A percentile compares a stretch with the other conserved stretches of the same genome.
phyloP scores from a whole-genome alignment of 2,329 filamentous ascomycete genomes.

The Pestalotiopsis fici region DNA sequence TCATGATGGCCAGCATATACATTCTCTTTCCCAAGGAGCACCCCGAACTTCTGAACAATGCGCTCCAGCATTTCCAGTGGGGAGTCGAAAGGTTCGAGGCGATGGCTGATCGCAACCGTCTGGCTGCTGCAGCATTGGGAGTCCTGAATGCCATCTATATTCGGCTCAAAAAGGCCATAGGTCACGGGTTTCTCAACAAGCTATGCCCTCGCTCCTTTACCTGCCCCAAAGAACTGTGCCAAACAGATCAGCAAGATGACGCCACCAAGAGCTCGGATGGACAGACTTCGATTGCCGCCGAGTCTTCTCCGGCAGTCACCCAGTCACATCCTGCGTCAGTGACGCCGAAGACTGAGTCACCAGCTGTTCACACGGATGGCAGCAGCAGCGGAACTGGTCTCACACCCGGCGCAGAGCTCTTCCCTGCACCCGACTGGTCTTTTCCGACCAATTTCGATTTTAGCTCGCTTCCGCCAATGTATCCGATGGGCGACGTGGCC shows the following conservation, averaged over 20 bases:
- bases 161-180: conserved; percentile 53
- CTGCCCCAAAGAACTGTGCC: neutral
- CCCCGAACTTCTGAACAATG: conserved; percentile 43
- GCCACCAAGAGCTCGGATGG: neutral
- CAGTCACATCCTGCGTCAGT: conserved; percentile 5
- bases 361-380: neutral
- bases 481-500: conserved; percentile 57
- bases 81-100: conserved; percentile 58
- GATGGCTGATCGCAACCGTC: conserved; percentile 53
- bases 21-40: conserved; percentile 62
- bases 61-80: conserved; percentile 60
- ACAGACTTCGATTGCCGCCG: neutral
- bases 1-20: conserved; percentile 61
- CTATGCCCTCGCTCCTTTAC: conserved; percentile 12
- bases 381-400: conserved; percentile 17
- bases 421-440: conserved; percentile 34
- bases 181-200: conserved; percentile 27
- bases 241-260: neutral
- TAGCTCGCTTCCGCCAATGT: conserved; percentile 53
- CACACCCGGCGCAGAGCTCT: conserved; percentile 19
- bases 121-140: conserved; percentile 55
- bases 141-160: conserved; percentile 57
- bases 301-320: neutral
- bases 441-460: conserved; percentile 50
- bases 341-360: conserved; percentile 1